Evolutionary conservation across 2,329 filamentous ascomycete species (phyloP).

Genomic region (Aspergillus persii): DNA sequence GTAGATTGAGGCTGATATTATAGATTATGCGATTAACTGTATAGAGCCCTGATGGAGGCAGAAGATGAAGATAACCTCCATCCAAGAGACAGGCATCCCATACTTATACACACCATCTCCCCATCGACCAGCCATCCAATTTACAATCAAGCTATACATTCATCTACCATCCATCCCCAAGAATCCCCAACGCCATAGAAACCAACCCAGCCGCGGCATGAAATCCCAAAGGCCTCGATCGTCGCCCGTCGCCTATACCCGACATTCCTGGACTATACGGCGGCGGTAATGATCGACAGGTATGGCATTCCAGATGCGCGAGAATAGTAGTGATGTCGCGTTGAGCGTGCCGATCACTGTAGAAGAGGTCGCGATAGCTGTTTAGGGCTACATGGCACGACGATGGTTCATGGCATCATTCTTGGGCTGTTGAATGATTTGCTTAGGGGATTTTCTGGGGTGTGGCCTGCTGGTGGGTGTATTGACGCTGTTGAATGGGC

Average conservation of each 20-base stretch:
- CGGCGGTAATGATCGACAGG: background rate
- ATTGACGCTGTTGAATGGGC: too few species aligned
- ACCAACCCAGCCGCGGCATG: too few species aligned
- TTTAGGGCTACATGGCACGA: background rate
- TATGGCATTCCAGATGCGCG: background rate
- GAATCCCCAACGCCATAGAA: background rate
- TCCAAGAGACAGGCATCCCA: background rate
- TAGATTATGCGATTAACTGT: too few species aligned
- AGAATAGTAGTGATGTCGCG: background rate
- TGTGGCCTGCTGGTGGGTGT: too few species aligned
- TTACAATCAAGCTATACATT: background rate
- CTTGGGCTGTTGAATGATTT: background rate
- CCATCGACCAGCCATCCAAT: background rate
- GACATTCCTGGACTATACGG: background rate
- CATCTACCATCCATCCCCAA: background rate
- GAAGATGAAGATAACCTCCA: too few species aligned
- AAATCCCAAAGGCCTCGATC: background rate
- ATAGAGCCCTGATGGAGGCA: too few species aligned
- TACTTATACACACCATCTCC: background rate
- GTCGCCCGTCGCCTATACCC: background rate
- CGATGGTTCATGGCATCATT: background rate
- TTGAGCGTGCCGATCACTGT: background rate
- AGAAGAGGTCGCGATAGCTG: background rate
- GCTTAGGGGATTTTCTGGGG: background rate
- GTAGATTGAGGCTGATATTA: too few species aligned